Evolutionary conservation across 257 asterid species (phyloP).

Genomic region (Solanum piurae): DNA sequence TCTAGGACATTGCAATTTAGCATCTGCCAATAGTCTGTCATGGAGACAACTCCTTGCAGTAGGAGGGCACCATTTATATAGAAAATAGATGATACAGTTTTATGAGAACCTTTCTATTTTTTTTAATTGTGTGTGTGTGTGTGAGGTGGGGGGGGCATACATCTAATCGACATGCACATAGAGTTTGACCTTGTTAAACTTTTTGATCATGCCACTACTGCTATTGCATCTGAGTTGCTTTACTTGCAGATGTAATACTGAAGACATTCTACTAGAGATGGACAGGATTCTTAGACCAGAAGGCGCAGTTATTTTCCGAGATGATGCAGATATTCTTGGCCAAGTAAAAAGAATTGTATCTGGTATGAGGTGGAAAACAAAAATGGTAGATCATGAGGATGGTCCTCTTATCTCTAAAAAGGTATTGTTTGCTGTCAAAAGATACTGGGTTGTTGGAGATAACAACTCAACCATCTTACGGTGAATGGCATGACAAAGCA

Average conservation of each 20-base stretch:
- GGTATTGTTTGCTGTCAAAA: slow-evolving; percentile 27
- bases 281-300: slow-evolving; percentile 36
- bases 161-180: not conserved
- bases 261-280: slow-evolving; percentile 31
- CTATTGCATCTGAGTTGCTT: not conserved
- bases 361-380: slow-evolving; percentile 36
- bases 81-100: not conserved
- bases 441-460: slow-evolving; percentile 27
- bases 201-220: not conserved
- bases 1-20: not conserved
- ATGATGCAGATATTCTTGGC: slow-evolving; percentile 15
- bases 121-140: not conserved
- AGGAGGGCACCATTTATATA: not conserved
- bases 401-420: slow-evolving; percentile 26
- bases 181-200: not conserved
- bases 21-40: not conserved
- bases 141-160: not conserved
- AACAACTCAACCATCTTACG: slow-evolving; percentile 7
- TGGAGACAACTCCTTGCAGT: not conserved
- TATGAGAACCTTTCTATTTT: not conserved
- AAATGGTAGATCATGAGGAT: slow-evolving; percentile 30
- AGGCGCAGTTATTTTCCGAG: slow-evolving; percentile 35
- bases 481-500: not conserved
- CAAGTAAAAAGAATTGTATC: slow-evolving; percentile 16
- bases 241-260: slow-evolving; percentile 18